Percentiles rank a stretch among this genome's conserved stretches.
Evolutionary conservation across 2,329 filamentous ascomycete genomes (phyloP).

Genomic region (Epichloe festucae): DNA sequence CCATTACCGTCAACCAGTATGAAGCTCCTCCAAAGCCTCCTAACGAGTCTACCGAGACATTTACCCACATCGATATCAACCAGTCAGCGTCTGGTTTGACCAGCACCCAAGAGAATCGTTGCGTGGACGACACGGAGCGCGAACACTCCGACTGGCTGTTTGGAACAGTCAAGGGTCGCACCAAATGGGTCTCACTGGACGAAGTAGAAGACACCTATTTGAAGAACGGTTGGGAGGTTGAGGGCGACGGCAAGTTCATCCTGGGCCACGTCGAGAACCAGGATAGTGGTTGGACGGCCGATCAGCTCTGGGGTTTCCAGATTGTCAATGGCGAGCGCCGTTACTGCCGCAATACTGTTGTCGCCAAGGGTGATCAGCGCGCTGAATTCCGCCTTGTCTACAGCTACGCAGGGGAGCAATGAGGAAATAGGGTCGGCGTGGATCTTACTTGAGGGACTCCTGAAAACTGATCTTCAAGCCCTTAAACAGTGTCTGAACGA

Average conservation of each 20-base stretch:
- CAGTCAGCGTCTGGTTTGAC: slow-evolving; percentile 62
- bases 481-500: too few species aligned
- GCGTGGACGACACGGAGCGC: slow-evolving; percentile 38
- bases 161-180: slow-evolving; percentile 52
- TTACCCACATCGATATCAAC: slow-evolving; percentile 56
- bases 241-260: slow-evolving; percentile 47
- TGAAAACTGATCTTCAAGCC: too few species aligned
- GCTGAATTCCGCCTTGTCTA: slow-evolving; percentile 42
- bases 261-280: slow-evolving; percentile 47
- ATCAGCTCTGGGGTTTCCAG: slow-evolving; percentile 51
- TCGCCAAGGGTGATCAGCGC: slow-evolving; percentile 36
- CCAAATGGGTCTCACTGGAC: slow-evolving; percentile 33
- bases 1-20: slow-evolving; percentile 48
- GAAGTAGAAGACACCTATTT: slow-evolving; percentile 44
- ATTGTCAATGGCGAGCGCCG: slow-evolving; percentile 36
- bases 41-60: slow-evolving; percentile 22
- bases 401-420: slow-evolving; percentile 25
- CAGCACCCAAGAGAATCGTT: slow-evolving; percentile 46
- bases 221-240: slow-evolving; percentile 45
- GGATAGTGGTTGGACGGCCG: slow-evolving; percentile 40
- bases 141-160: slow-evolving; percentile 71
- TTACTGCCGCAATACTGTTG: slow-evolving; percentile 39
- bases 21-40: slow-evolving; percentile 29
- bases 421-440: too few species aligned
- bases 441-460: too few species aligned